These are phyloP conservation scores for Chaetoscypha palmicola DNA, from an alignment of 2,329 filamentous ascomycete species.

Conservation along the genomic window DNA sequence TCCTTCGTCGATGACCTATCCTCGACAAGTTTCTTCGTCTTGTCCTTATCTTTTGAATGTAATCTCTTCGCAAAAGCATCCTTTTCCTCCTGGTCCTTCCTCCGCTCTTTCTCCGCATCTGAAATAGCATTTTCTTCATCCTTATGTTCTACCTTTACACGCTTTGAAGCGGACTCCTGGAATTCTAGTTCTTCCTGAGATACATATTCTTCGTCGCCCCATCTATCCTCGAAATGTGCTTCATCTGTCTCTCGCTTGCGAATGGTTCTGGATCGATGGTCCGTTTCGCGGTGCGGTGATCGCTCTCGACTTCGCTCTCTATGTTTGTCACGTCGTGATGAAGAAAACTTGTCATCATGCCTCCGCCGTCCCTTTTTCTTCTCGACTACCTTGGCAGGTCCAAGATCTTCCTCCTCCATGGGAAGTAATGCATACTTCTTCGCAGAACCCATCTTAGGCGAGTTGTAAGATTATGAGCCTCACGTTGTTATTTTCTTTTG, in stretches of 20 bases:
- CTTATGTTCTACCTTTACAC: slow-evolving; percentile 56
- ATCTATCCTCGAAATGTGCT: slow-evolving; percentile 65
- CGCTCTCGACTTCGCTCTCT: slow-evolving; percentile 32
- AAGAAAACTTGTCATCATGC: slow-evolving; percentile 32
- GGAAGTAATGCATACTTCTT: slow-evolving; percentile 62
- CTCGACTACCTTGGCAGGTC: slow-evolving; percentile 44
- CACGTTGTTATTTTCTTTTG: not conserved
- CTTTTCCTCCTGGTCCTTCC: slow-evolving; percentile 65
- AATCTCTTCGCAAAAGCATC: slow-evolving; percentile 75
- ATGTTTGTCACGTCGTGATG: slow-evolving; percentile 31
- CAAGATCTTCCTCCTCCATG: slow-evolving; percentile 59
- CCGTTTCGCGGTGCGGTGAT: slow-evolving; percentile 32
- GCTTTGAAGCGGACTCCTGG: slow-evolving; percentile 62
- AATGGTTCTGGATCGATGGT: slow-evolving; percentile 42
- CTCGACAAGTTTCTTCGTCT: slow-evolving; percentile 61
- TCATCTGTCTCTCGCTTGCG: slow-evolving; percentile 45
- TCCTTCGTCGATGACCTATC: slow-evolving; percentile 49
- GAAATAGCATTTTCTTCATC: slow-evolving; percentile 46
- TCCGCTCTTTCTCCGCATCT: slow-evolving; percentile 53
- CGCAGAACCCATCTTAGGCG: slow-evolving; percentile 29
- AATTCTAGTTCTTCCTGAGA: slow-evolving; percentile 51
- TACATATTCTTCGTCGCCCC: slow-evolving; percentile 67
- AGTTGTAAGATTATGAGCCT: not conserved
- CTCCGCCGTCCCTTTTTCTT: slow-evolving; percentile 38
- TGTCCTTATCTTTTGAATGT: slow-evolving; percentile 62